phyloP scores from a whole-genome alignment of 257 asterid genomes.

The Fraxinus pennsylvanica region DNA sequence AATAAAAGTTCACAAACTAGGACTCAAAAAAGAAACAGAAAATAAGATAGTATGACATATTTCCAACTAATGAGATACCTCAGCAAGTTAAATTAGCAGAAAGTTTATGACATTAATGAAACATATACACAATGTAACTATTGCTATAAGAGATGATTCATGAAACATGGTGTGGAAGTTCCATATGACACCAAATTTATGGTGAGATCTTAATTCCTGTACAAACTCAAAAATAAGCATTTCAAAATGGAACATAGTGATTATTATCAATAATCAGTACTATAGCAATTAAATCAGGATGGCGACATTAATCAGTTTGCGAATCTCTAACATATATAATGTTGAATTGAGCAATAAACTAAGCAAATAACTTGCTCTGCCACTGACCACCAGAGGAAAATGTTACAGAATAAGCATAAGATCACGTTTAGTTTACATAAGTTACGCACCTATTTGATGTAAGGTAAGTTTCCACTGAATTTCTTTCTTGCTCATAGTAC shows the following conservation, averaged over 20 bases:
- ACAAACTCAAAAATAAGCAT: neutral
- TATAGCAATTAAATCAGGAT: neutral
- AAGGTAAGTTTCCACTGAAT: conserved; percentile 88
- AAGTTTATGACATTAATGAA: neutral
- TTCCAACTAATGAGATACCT: neutral
- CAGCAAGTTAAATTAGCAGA: neutral
- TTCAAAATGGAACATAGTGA: neutral
- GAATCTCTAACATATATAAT: neutral
- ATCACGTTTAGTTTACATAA: conserved; percentile 10
- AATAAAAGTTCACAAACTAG: conserved; percentile 19
- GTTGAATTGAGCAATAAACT: neutral
- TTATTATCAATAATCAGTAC: neutral
- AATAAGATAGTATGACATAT: neutral
- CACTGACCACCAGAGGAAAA: neutral
- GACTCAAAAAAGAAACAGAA: neutral
- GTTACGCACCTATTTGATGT: conserved; percentile 87
- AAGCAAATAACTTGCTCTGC: neutral
- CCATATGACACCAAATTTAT: conserved; percentile 10
- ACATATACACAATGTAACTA: neutral
- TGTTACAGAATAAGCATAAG: neutral
- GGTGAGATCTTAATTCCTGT: neutral
- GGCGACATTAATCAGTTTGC: neutral
- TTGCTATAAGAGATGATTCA: neutral
- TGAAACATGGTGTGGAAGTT: conserved; percentile 17
- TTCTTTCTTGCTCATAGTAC: conserved; percentile 62